Evolutionary conservation across 1,284 basidiomycete genomes (phyloP).

Genomic region (Naganishia liquefaciens): DNA sequence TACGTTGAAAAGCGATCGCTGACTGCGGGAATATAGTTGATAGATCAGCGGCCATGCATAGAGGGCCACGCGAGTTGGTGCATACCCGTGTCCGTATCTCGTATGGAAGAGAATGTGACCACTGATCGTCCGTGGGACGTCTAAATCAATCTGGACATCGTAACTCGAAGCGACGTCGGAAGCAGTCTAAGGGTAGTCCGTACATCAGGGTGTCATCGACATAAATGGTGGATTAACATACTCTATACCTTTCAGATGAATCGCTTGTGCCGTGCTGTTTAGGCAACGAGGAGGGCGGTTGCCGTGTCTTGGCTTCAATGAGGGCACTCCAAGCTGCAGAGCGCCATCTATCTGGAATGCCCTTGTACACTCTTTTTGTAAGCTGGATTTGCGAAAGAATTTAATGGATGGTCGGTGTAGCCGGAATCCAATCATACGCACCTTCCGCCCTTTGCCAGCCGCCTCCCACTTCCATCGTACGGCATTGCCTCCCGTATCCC

Average conservation of each 20-base stretch:
- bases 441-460: slow-evolving; percentile 63
- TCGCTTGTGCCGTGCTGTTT: slow-evolving; percentile 50
- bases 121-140: slow-evolving; percentile 93
- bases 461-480: slow-evolving; percentile 68
- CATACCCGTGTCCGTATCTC: slow-evolving; percentile 84
- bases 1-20: slow-evolving; percentile 91
- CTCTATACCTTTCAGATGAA: slow-evolving; percentile 23
- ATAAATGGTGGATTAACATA: neutral
- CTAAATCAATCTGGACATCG: slow-evolving; percentile 97
- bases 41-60: neutral
- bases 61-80: slow-evolving; percentile 45
- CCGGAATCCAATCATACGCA: slow-evolving; percentile 32
- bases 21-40: slow-evolving; percentile 57
- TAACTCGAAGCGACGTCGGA: slow-evolving; percentile 78
- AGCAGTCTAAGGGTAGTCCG: slow-evolving; percentile 54
- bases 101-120: slow-evolving; percentile 94
- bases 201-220: neutral
- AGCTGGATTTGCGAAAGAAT: no score
- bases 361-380: slow-evolving; percentile 82
- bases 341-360: slow-evolving; percentile 94
- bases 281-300: slow-evolving; percentile 49
- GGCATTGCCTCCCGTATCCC: slow-evolving; percentile 76
- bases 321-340: slow-evolving; percentile 86
- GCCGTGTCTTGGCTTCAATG: slow-evolving; percentile 56
- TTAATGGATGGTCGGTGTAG: slow-evolving; percentile 8